Evolutionary conservation across 1,284 basidiomycete genomes (phyloP).

Genomic region (Puccinia hordei): DNA sequence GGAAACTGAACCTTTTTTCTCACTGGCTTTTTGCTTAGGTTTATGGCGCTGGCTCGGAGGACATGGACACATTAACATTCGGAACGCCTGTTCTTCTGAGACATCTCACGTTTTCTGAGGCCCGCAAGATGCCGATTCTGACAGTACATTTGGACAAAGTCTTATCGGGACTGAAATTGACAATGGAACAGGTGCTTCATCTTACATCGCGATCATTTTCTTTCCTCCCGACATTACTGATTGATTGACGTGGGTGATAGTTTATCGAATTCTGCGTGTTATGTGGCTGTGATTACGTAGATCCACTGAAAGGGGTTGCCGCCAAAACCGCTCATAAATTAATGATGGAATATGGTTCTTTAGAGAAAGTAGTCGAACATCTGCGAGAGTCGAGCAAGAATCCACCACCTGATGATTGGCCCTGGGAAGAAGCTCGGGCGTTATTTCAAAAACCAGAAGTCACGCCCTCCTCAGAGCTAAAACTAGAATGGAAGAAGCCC

Average conservation of each 20-base stretch:
- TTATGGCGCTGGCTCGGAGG: slow-evolving; percentile 94
- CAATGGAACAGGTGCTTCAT: slow-evolving; percentile 76
- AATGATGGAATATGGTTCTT: slow-evolving; percentile 77
- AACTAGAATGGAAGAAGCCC: slow-evolving; percentile 93
- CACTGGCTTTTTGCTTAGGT: slow-evolving; percentile 66
- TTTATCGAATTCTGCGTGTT: slow-evolving; percentile 97
- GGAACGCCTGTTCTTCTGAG: slow-evolving; percentile 85
- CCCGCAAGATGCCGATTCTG: slow-evolving; percentile 95
- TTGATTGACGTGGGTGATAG: slow-evolving; percentile 61
- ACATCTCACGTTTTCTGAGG: slow-evolving; percentile 97
- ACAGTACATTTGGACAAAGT: slow-evolving; percentile 83
- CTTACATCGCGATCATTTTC: not conserved
- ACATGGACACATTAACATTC: slow-evolving; percentile 99
- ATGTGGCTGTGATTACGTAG: slow-evolving; percentile 96
- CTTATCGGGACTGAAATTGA: slow-evolving; percentile 84
- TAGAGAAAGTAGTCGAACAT: slow-evolving; percentile 79
- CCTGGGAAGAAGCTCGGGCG: slow-evolving; percentile 54
- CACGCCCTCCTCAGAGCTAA: slow-evolving; percentile 44
- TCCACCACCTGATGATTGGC: slow-evolving; percentile 58
- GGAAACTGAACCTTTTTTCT: not conserved
- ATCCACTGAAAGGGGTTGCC: slow-evolving; percentile 91
- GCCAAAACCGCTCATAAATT: slow-evolving; percentile 95
- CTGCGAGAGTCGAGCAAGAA: slow-evolving; percentile 72
- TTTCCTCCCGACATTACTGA: slow-evolving; percentile 12
- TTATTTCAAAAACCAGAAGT: slow-evolving; percentile 57